Evolutionary conservation across 2,329 filamentous ascomycete species (phyloP).

Genomic region (Apiospora arundinis): DNA sequence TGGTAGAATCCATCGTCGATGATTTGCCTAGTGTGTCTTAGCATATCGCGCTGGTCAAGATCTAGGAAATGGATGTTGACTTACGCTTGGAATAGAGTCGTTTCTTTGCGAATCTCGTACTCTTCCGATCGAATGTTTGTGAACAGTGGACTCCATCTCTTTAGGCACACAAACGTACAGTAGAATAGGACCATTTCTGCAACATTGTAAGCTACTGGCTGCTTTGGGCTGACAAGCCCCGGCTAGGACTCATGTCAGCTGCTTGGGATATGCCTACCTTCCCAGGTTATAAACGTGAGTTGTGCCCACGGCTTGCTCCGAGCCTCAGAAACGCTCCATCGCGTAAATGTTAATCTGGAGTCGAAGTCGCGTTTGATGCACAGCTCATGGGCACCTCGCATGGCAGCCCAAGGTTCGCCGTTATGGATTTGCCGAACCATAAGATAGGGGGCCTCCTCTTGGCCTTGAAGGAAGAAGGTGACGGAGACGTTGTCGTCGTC

Average conservation of each 20-base stretch:
- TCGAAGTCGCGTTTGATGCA: slow-evolving; percentile 56
- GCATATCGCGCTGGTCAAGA: neutral
- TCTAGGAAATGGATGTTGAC: slow-evolving; percentile 30
- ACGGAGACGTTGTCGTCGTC: slow-evolving; percentile 62
- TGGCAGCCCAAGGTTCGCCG: slow-evolving; percentile 53
- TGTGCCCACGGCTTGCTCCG: slow-evolving; percentile 59
- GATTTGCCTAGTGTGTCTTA: slow-evolving; percentile 52
- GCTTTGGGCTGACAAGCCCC: neutral
- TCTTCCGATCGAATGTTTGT: slow-evolving; percentile 53
- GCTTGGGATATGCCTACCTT: slow-evolving; percentile 51
- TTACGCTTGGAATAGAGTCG: slow-evolving; percentile 62
- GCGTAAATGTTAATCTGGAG: slow-evolving; percentile 53
- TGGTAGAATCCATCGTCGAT: slow-evolving; percentile 61
- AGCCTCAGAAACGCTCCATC: slow-evolving; percentile 54
- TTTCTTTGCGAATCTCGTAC: slow-evolving; percentile 54
- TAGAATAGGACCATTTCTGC: slow-evolving; percentile 66
- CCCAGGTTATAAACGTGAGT: slow-evolving; percentile 65
- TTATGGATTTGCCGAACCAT: slow-evolving; percentile 51
- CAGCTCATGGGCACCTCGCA: slow-evolving; percentile 60
- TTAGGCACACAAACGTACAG: slow-evolving; percentile 63
- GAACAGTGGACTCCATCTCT: slow-evolving; percentile 55
- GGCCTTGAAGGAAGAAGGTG: slow-evolving; percentile 55
- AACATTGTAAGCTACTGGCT: neutral
- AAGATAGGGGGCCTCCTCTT: slow-evolving; percentile 52
- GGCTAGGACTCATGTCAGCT: neutral